Base-by-base conservation (phyloP, 179 eudicot species). In the Pouteria campechiana region DNA sequence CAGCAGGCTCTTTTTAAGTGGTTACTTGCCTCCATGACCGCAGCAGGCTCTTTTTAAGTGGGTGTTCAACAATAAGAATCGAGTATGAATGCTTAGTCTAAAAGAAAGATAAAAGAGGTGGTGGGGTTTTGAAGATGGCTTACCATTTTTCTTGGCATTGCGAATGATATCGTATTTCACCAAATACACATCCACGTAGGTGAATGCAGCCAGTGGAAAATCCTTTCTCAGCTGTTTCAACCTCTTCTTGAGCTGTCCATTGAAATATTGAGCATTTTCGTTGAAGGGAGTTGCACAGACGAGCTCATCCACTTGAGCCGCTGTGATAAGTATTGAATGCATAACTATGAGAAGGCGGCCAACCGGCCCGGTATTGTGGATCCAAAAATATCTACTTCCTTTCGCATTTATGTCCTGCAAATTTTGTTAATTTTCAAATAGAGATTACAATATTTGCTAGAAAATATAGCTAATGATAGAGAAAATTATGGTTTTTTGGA, bases 331-430 rank as follows among this genome's bases (percentile, higher is more conserved):
- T 15, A 65, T 37, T 0, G 54, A 53, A 41, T 50, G 87, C 54
- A 84, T 37, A 5, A 81, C 46, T 12, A 72, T 83, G 0, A 92
- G 67, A 2, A 80, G 68, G 32, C 97, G 84, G 17, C 94, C 97
- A 24, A 80, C 57, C 20, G 97, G 97, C 3, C 94, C 94, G 0
- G 97, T 84, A 54, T 88, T 88, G 63, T 88, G 97, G 41, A 88
- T 68, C 97, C 97, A 88, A 49, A 77, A 88, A 41, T 84, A 66
- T 53, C 94, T 75, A 2, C 92, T 92, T 27, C 94, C 94, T 53
- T 52, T 58, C 27, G n/a, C 57, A 54, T 87, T 77, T 34, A 87
- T 55, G 43, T 61, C 21, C 96, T 83, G 61, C 49, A 39, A 7
- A 13, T 0, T 10, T 31, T 4, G 8, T 5, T 34, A 11, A 13